Percentiles rank a stretch among this genome's conserved stretches.
Evolutionary conservation across 2,329 filamentous ascomycete genomes (phyloP).

Genomic region (Colletotrichum liaoningense): DNA sequence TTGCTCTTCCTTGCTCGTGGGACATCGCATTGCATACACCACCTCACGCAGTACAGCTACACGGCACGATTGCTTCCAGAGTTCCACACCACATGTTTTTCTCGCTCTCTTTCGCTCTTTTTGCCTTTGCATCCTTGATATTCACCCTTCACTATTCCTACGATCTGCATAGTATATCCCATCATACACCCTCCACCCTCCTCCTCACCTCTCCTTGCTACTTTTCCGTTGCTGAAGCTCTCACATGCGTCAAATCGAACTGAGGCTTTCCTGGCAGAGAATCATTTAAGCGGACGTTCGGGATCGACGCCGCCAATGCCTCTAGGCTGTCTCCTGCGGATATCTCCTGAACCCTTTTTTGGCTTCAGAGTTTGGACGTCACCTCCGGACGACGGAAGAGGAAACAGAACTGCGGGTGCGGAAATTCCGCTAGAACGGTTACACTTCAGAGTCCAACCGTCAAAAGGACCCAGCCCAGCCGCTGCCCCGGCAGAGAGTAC

Average conservation of each 20-base stretch:
- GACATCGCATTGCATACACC: background rate
- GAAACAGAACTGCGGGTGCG: background rate
- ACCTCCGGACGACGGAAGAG: background rate
- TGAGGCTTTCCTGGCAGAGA: background rate
- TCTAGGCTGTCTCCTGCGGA: background rate
- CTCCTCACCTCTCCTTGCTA: background rate
- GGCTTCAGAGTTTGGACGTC: background rate
- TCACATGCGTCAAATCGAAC: conserved; percentile 2
- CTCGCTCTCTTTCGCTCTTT: background rate
- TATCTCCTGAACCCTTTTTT: background rate
- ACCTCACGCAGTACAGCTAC: background rate
- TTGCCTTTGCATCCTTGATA: background rate
- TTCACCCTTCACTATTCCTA: background rate
- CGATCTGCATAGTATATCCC: background rate
- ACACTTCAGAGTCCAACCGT: background rate
- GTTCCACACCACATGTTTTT: background rate
- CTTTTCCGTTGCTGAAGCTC: background rate
- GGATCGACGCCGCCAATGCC: conserved; percentile 16
- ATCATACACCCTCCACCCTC: background rate
- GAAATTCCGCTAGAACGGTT: background rate
- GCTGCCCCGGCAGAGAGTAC: background rate
- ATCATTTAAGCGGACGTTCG: background rate
- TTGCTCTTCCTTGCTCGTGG: background rate
- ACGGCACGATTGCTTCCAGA: background rate
- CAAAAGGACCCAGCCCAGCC: background rate